These are phyloP conservation scores for Larix kaempferi DNA, from an alignment of 75 land plant species.

Conservation along the genomic window DNA sequence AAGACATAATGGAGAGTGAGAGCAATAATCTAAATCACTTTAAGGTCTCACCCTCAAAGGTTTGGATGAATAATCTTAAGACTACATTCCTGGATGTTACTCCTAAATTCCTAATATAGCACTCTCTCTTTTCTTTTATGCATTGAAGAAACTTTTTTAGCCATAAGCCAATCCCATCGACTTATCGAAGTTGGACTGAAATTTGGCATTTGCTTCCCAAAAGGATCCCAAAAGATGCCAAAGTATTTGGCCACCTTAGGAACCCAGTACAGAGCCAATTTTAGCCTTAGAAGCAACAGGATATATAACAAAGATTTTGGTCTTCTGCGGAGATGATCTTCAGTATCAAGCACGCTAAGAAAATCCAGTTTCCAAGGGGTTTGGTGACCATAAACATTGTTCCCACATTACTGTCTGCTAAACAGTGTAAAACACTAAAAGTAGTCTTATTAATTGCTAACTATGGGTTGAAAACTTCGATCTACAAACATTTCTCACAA, in stretches of 20 bases:
- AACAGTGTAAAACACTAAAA: not conserved
- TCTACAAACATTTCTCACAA: not conserved
- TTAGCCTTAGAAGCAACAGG: not conserved
- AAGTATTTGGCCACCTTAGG: not conserved
- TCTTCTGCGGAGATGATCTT: not conserved
- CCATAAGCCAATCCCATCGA: too few relatives aligned
- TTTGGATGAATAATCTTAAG: too few relatives aligned
- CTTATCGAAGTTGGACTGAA: too few relatives aligned
- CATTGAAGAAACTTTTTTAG: too few relatives aligned
- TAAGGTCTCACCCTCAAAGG: too few relatives aligned
- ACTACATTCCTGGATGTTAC: too few relatives aligned
- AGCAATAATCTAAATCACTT: too few relatives aligned
- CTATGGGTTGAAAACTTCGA: not conserved
- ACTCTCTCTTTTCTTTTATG: too few relatives aligned
- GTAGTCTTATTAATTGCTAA: not conserved
- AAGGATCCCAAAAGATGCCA: not conserved
- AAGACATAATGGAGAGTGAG: too few relatives aligned
- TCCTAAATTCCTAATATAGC: too few relatives aligned
- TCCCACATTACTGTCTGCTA: not conserved
- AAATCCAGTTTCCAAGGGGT: not conserved
- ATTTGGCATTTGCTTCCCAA: not conserved
- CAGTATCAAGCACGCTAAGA: not conserved
- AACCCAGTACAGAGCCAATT: not conserved
- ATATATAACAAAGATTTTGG: not conserved
- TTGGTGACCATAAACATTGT: not conserved